Evolutionary conservation across 495 filamentous ascomycete species (phyloP).

Genomic region (Aspergillus affinis): DNA sequence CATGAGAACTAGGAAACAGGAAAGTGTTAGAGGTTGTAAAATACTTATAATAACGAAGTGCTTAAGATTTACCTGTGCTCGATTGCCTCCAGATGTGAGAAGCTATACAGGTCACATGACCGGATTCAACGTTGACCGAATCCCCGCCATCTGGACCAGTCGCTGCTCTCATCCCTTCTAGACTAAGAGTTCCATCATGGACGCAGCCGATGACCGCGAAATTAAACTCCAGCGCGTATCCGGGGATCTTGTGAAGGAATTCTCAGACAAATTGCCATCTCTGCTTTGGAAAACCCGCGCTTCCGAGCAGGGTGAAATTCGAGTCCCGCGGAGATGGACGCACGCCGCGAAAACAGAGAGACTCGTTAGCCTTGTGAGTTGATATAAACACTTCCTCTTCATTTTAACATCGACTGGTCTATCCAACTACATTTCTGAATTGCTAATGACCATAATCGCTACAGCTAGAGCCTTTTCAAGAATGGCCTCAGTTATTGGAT

Average conservation of each 20-base stretch:
- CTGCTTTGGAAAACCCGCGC: conserved; percentile 43
- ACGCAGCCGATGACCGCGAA: conserved; percentile 61
- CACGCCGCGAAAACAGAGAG: conserved; percentile 40
- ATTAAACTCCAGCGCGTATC: conserved; percentile 72
- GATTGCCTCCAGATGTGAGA: neutral
- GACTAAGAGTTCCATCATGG: conserved; percentile 33
- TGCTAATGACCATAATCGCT: conserved; percentile 15
- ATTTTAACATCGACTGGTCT: neutral
- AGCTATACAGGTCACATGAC: conserved; percentile 17
- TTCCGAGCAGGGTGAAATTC: conserved; percentile 18
- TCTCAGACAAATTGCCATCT: conserved; percentile 54
- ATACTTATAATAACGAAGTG: too few relatives aligned
- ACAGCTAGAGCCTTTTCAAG: conserved; percentile 90
- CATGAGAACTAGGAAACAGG: too few relatives aligned
- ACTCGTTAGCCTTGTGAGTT: conserved; percentile 43
- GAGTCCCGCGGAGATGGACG: conserved; percentile 43
- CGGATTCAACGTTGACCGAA: conserved; percentile 2
- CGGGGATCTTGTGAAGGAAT: conserved; percentile 63
- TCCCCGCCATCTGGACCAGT: conserved; percentile 10
- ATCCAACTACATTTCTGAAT: neutral
- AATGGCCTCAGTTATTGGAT: conserved; percentile 94
- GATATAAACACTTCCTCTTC: neutral
- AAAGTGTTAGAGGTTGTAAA: too few relatives aligned
- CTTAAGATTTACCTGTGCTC: neutral
- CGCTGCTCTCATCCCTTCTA: neutral